Base-by-base conservation (phyloP, 768 basidiomycete species). In the Xerocomellus intermedius region DNA sequence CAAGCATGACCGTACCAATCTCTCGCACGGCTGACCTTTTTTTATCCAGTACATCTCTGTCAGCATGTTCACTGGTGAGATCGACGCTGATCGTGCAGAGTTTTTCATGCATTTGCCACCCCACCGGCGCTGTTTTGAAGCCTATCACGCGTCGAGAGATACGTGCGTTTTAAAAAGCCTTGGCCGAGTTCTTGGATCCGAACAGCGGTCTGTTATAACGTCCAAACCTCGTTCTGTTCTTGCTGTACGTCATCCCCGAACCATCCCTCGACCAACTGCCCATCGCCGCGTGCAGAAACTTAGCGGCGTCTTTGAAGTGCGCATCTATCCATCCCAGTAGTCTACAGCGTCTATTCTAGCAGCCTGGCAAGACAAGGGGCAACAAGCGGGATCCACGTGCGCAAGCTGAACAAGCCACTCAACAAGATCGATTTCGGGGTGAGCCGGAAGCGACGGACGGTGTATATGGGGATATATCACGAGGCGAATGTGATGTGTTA, bases 31-130 rank as follows among this genome's bases (percentile, higher is more conserved):
- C 16, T 55, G 45, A 50, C 35, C 22, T 5, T 13, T 19, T 24
- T 36, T 12, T 35, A n/a, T n/a, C 28, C 67, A 95, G 94, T 97
- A 94, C 70, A 94, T 98, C 64, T 94, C 97, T 69, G 82, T 90
- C 59, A 97, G 96, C 73, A 85, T 97, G 85, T 95, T 95, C 69
- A 94, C 92, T 72, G 92, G n/a, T n/a, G n/a, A n/a, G n/a, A n/a
- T n/a, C n/a, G n/a, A n/a, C 69, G 94, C 92, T 72, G 92, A 87
- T 96, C 51, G 94, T 96, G 61, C 89, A 98, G 72, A 94, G 88
- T 66, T 98, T 98, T 72, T 91, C 92, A n/a, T 97, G 95, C 69
- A 91, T 97, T 8, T 95, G 94, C 74, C 92, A 95, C 72, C 81
- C 87, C 32, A 86, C 89, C 10, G 85, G 87, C 5, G 85, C 86